A percentile compares a stretch with the other conserved stretches of the same genome.
Evolutionary conservation across 164 flowering plant genomes (phyloP).

Genomic region (Vitis rupestris): DNA sequence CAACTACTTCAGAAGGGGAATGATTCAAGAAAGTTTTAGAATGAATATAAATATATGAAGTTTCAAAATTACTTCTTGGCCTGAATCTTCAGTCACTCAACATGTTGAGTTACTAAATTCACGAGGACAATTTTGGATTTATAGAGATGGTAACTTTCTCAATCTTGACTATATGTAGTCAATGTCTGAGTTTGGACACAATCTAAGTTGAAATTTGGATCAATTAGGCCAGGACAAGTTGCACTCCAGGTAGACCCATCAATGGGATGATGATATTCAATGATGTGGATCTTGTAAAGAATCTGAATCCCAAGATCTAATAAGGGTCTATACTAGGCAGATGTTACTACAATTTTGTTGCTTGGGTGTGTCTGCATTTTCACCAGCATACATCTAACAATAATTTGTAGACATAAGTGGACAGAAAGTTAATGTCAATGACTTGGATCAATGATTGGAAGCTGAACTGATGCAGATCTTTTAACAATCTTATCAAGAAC

Average conservation of each 20-base stretch:
- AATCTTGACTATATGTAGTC: background rate
- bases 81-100: background rate
- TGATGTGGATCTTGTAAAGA: background rate
- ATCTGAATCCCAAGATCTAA: background rate
- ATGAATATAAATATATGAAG: background rate
- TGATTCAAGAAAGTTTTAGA: background rate
- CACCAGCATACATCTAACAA: background rate
- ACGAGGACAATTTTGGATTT: background rate
- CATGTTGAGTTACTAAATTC: background rate
- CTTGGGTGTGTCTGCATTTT: background rate
- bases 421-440: background rate
- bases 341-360: background rate
- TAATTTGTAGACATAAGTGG: background rate
- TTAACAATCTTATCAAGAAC: too few species aligned
- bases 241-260: background rate
- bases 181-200: background rate
- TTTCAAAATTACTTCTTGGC: background rate
- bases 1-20: background rate
- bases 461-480: background rate
- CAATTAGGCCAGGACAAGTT: background rate
- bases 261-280: background rate
- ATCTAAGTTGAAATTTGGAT: background rate
- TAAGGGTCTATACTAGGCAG: background rate
- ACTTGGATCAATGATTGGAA: background rate
- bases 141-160: background rate